A percentile compares a stretch with the other conserved stretches of the same genome.
These are phyloP conservation scores for Clarireedia monteithiana DNA, from an alignment of 2,329 filamentous ascomycete species.

Conservation along the genomic window DNA sequence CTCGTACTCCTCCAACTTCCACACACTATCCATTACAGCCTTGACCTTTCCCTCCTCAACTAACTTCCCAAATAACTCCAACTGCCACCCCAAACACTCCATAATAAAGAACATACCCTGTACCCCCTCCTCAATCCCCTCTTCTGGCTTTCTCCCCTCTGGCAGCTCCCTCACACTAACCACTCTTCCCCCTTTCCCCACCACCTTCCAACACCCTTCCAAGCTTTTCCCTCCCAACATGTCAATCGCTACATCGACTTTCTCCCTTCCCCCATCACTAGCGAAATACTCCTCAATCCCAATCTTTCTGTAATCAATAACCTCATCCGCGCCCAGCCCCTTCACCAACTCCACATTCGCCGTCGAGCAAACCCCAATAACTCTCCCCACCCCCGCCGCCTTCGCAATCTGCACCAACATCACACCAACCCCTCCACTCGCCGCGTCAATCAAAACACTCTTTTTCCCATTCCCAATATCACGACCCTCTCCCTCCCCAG, in stretches of 20 bases:
- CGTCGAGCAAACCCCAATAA: background rate
- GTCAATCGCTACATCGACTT: slow-evolving; percentile 4
- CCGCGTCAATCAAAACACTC: background rate
- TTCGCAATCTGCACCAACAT: background rate
- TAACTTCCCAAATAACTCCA: background rate
- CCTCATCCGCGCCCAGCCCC: background rate
- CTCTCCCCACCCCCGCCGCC: background rate
- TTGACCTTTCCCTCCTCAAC: background rate
- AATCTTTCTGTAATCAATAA: background rate
- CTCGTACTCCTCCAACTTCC: background rate
- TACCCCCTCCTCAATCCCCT: background rate
- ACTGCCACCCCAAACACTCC: slow-evolving; percentile 1
- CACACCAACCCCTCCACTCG: background rate
- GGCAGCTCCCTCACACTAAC: slow-evolving; percentile 1
- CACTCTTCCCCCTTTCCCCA: background rate
- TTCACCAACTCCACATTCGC: background rate
- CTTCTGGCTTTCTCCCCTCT: background rate
- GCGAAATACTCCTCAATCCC: background rate
- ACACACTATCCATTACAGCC: background rate
- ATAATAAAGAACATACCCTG: background rate
- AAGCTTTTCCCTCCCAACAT: background rate
- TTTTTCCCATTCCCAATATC: background rate
- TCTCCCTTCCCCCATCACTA: background rate
- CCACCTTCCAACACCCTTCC: background rate
- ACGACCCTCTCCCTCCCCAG: background rate